Evolutionary conservation across 2,329 filamentous ascomycete species (phyloP), one percentile per base, ranked within the genome.

Genomic region (Escovopsis sp.): DNA sequence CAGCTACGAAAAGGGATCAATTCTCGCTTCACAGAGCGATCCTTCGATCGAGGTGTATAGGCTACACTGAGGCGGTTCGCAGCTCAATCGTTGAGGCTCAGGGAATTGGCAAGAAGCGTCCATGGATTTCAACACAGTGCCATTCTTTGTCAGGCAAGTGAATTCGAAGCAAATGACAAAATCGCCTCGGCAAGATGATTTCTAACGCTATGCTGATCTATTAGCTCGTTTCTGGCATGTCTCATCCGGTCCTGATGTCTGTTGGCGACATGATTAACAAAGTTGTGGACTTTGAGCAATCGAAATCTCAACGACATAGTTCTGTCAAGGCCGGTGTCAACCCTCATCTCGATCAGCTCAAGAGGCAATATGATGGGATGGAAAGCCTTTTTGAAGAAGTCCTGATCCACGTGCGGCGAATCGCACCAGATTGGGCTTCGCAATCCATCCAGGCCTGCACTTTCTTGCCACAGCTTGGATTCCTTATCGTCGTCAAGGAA

Each of bases 391-490:
- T 98, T 12, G 78, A 75, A 3, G 62, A 77, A 42, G 75, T 86
- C 2, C 78, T 80, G 5, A 65, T 69, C 15, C 71, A 75, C n/a
- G 66, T 94, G 44, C 73, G 73, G 1, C 59, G 61, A 12, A 68
- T 70, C 1, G 65, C 91, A 18, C 81, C 87, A 1, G 67, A 72
- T 45, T 70, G 71, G 68, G 68, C 69, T 15, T 58, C 59, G 26
- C 56, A 61, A 28, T 68, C 73, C 45, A 62, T 80, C 12, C 67
- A 71, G 32, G 88, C 88, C 43, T 93, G 93, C 48, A 82, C 91
- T 15, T 94, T 91, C 57, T 82, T 94, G 47, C 89, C 88, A 0
- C 87, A 94, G 53, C 75, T 95, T 33, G 91, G 91, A 0, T 98
- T 95, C 55, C 72, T 95, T 33, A 83, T 87, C 3, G 78, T 82